Evolutionary conservation across 495 filamentous ascomycete genomes (phyloP), one percentile per base, ranked within the genome.

Genomic region (Clavariopsis aquatica): DNA sequence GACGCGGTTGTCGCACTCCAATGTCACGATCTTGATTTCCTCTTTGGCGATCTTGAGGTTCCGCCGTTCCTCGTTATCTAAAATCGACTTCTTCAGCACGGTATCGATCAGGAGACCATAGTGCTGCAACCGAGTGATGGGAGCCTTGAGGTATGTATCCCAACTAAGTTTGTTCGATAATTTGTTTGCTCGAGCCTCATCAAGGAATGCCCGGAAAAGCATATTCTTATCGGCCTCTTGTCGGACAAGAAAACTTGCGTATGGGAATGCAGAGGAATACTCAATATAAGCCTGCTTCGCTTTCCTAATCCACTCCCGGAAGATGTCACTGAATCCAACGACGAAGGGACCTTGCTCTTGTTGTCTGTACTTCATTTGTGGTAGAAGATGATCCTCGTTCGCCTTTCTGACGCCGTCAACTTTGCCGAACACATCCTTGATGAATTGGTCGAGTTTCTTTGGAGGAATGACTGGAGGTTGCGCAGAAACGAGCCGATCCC

Each of bases 241-340:
- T 51, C 91, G 87, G 23, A 99, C 84, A 41, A 92, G 77, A 75
- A 89, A 92, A 34, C 83, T 87, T 0, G 94, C 94, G 49, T 89
- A 84, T 0, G 94, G 93, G 60, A 92, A 98, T 0, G 85, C 87
- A 0, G 89, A 87, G 52, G 93, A 91, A 76, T 98, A 99, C 46
- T 93, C 93, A 63, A 97, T 86, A 76, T 98, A 99, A 1, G 89
- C 87, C 5, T 78, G 76, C 76, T 88, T 91, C 1, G 95, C 94
- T 76, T 97, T 98, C 53, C 94, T 84, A 68, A 99, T 96, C 94
- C 94, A 99, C 76, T 99, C 95, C 61, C 94, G 82, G 79, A 99
- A 99, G 57, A 99, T 92, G 68, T 98, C 94, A 71, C 92, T 96
- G 75, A 97, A 96, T 9, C 95, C 94, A 47, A 84, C 81, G 62